A percentile compares a stretch with the other conserved stretches of the same genome.
These are phyloP conservation scores for Diaporthe citri DNA, from an alignment of 2,329 filamentous ascomycete genomes.

Conservation along the genomic window DNA sequence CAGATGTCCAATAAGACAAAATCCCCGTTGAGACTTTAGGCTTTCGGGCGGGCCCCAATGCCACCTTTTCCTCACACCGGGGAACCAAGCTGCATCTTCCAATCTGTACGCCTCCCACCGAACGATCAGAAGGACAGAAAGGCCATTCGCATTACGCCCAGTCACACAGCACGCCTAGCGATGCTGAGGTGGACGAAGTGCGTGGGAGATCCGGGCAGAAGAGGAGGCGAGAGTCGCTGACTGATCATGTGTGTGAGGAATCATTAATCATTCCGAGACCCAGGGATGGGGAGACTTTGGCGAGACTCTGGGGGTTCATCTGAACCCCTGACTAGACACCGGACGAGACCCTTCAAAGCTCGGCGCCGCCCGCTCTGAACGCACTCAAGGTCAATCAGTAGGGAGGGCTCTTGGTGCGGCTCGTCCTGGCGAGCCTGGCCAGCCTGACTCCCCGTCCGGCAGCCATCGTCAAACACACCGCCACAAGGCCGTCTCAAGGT, in stretches of 20 bases:
- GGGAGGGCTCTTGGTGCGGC: conserved; percentile 10
- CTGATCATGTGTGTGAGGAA: conserved; percentile 24
- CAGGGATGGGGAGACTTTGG: conserved; percentile 3
- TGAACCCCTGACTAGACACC: conserved; percentile 22
- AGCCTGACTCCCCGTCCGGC: not conserved
- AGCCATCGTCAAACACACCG: conserved; percentile 35
- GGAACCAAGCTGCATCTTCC: conserved; percentile 14
- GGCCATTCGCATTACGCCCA: not conserved
- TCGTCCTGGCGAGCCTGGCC: not conserved
- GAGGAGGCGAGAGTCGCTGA: conserved; percentile 18
- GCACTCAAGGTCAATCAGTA: not conserved
- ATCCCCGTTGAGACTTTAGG: conserved; percentile 37
- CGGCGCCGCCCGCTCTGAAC: conserved; percentile 16
- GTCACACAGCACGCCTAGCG: conserved; percentile 8
- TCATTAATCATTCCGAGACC: conserved; percentile 15
- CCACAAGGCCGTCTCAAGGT: conserved; percentile 32
- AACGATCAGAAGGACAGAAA: not conserved
- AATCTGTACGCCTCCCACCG: conserved; percentile 6
- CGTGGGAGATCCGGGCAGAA: not conserved
- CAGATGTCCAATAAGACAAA: conserved; percentile 38
- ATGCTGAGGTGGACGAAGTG: not conserved
- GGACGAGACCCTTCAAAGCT: not conserved
- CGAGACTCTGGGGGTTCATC: not conserved
- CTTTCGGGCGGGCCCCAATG: conserved; percentile 39
- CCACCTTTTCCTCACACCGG: conserved; percentile 25